phyloP scores from a whole-genome alignment of 805 yeast species.

The Yarrowia alimentaria region DNA sequence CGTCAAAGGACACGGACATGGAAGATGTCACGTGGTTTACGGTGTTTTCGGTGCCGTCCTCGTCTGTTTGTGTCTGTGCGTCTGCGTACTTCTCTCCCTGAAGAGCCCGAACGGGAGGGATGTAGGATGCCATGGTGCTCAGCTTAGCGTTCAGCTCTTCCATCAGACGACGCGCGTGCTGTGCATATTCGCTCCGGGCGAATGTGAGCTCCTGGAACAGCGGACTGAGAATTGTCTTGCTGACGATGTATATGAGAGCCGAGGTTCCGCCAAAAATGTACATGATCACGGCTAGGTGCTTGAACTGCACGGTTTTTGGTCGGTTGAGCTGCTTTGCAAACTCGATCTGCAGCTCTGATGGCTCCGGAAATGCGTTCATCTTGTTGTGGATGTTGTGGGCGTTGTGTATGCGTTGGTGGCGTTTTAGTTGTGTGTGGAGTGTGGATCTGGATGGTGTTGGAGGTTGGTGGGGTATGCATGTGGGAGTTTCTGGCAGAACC shows the following conservation, averaged over 20 bases:
- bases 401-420: no score
- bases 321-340: slow-evolving; percentile 29
- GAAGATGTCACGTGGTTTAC: no score
- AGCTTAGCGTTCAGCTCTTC: slow-evolving; percentile 34
- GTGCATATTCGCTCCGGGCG: slow-evolving; percentile 38
- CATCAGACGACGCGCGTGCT: slow-evolving; percentile 35
- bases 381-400: no score
- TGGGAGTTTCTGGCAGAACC: no score
- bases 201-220: slow-evolving; percentile 38
- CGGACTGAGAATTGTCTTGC: slow-evolving; percentile 39
- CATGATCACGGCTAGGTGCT: slow-evolving; percentile 36
- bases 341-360: slow-evolving; percentile 30
- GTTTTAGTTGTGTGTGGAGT: no score
- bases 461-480: no score
- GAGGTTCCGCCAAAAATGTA: slow-evolving; percentile 40
- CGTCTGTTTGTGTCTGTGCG: slow-evolving; percentile 35
- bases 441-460: no score
- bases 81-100: slow-evolving; percentile 33
- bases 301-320: slow-evolving; percentile 32
- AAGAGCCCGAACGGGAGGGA: slow-evolving; percentile 32
- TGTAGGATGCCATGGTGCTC: slow-evolving; percentile 30
- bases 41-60: slow-evolving; percentile 1
- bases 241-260: slow-evolving; percentile 35
- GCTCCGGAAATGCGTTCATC: slow-evolving; percentile 37
- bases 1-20: slow-evolving; percentile 12